These are phyloP conservation scores for Rhododendron griersonianum DNA, from an alignment of 148 eudicot genomes.

Conservation along the genomic window DNA sequence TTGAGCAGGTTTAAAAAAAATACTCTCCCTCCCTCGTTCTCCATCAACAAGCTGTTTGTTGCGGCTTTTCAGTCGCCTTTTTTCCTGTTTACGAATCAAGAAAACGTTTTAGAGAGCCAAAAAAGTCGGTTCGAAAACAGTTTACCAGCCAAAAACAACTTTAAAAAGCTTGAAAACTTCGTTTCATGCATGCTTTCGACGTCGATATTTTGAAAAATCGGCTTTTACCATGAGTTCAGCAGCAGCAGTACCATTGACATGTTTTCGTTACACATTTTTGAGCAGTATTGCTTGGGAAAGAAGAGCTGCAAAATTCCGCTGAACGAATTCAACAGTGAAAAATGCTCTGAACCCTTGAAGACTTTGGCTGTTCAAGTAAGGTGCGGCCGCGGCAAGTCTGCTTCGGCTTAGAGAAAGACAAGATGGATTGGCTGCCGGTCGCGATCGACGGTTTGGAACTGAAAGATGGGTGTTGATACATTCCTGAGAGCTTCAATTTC, in stretches of 20 bases:
- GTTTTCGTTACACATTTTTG: background rate
- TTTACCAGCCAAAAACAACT: background rate
- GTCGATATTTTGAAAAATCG: background rate
- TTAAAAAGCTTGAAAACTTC: background rate
- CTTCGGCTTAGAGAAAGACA: background rate
- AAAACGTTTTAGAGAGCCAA: background rate
- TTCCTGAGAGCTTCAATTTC: background rate
- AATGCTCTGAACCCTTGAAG: slow-evolving; percentile 43
- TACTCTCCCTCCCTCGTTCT: background rate
- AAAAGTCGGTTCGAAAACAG: background rate
- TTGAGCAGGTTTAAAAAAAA: slow-evolving; percentile 34
- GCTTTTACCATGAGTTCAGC: background rate
- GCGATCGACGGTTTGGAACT: background rate
- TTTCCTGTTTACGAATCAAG: background rate
- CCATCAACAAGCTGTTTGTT: background rate
- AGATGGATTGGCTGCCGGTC: background rate
- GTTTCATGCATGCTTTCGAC: background rate
- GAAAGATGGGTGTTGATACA: background rate
- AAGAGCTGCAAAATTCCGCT: slow-evolving; percentile 43
- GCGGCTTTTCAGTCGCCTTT: background rate
- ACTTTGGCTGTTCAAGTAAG: slow-evolving; percentile 58
- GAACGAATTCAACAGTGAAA: slow-evolving; percentile 22
- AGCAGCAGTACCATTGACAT: background rate
- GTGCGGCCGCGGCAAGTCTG: slow-evolving; percentile 26
- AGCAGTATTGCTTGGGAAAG: slow-evolving; percentile 59